Base-by-base conservation (phyloP, 148 eudicot species). In the Hydrangea macrophylla region DNA sequence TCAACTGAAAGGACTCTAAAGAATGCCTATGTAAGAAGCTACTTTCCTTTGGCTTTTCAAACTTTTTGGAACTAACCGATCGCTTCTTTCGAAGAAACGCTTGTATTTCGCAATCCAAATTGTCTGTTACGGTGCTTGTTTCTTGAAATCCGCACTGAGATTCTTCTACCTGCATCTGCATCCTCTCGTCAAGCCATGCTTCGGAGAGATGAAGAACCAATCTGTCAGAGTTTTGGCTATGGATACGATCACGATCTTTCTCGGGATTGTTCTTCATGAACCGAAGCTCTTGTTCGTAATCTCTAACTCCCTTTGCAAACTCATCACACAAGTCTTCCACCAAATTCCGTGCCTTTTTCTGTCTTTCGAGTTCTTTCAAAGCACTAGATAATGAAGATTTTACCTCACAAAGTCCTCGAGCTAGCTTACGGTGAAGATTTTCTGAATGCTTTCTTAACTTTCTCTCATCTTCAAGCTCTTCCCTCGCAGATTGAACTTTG, bases 121-220 rank as follows among this genome's bases (percentile, higher is more conserved):
- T 86, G 28, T 94, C 96, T 10, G 80, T 83, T 55, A 83, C 70
- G 65, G 75, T 78, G 56, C 72, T 62, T 60, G 83, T 80, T 58
- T 82, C 82, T 22, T 74, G 68, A 67, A 54, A 35, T 65, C 72
- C 81, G 75, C 59, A 40, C 20, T 39, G 25, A 42, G 62, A 18
- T 67, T 78, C 81, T 39, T 68, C 76, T 25, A 81, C 51, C 70
- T 86, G 84, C 90, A 83, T 83, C 53, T 88, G 96, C 73, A 82
- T 74, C 37, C 96, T 75, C 53, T 88, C 98, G 67, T 93, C 98
- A 53, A 93, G 70, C 95, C 98, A 90, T n/a, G 92, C 88, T 82
- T 90, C 96, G 1, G 95, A 90, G 30, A 90, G 76, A 73, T 88
- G 96, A 39, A 93, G 85, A 63, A 86, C 80, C 60, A 90, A 73